These are phyloP conservation scores for Rhizopogon vulgaris DNA, from an alignment of 768 basidiomycete species.

Conservation along the genomic window DNA sequence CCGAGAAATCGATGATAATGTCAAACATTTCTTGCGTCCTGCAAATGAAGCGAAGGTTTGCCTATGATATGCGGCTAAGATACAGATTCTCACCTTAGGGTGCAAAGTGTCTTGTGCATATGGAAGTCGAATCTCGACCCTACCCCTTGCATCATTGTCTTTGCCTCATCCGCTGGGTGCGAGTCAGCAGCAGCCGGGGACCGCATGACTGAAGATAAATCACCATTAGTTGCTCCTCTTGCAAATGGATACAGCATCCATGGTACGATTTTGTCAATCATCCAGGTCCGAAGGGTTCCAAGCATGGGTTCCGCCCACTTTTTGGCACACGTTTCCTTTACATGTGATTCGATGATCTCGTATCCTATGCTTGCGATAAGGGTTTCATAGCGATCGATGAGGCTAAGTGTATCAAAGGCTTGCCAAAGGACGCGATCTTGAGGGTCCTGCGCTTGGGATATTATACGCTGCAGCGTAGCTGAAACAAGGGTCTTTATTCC, in stretches of 20 bases:
- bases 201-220: conserved; percentile 2
- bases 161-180: conserved; percentile 60
- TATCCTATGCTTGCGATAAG: conserved; percentile 82
- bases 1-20: conserved; percentile 92
- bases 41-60: conserved; percentile 1
- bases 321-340: conserved; percentile 56
- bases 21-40: conserved; percentile 87
- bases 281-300: conserved; percentile 62
- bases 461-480: conserved; percentile 38
- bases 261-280: conserved; percentile 70
- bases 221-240: conserved; percentile 52
- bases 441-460: conserved; percentile 20
- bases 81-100: conserved; percentile 57
- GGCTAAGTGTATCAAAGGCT: conserved; percentile 62
- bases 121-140: conserved; percentile 88
- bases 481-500: conserved; percentile 67
- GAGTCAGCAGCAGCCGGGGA: conserved; percentile 1
- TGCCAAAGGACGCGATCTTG: conserved; percentile 42
- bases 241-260: conserved; percentile 86
- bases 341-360: conserved; percentile 74
- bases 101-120: conserved; percentile 85
- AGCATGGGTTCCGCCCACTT: conserved; percentile 69
- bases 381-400: conserved; percentile 78
- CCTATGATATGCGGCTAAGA: not conserved
- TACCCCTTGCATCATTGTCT: conserved; percentile 67